Evolutionary conservation across 1,284 basidiomycete genomes (phyloP).

Genomic region (Cutaneotrichosporon cutaneum): DNA sequence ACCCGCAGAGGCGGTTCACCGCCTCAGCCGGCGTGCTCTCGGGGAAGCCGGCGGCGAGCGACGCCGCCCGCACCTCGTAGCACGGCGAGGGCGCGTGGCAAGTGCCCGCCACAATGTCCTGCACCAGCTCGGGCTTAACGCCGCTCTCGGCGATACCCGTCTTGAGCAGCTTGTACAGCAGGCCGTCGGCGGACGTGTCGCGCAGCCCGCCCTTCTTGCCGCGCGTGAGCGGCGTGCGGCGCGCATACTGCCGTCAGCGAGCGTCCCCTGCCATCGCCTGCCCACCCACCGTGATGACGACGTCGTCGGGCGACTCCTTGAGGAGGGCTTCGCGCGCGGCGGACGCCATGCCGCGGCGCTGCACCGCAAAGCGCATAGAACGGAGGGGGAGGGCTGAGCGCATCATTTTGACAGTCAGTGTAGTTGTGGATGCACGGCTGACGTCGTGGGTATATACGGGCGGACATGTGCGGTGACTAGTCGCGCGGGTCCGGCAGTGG

Average conservation of each 20-base stretch:
- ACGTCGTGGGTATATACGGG: conserved; percentile 4
- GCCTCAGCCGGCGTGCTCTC: conserved; percentile 69
- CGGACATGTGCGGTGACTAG: conserved; percentile 6
- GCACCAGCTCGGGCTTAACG: conserved; percentile 27
- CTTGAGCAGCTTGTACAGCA: conserved; percentile 32
- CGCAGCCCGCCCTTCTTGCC: conserved; percentile 35
- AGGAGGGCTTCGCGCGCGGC: conserved; percentile 51
- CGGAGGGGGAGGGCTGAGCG: conserved; percentile 7
- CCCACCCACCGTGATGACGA: conserved; percentile 78
- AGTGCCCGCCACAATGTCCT: conserved; percentile 61
- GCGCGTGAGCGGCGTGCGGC: conserved; percentile 32
- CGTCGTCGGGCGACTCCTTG: conserved; percentile 68
- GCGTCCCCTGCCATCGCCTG: no score
- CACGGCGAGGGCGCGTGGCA: conserved; percentile 27
- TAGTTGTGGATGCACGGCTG: not conserved
- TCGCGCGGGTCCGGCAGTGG: not conserved
- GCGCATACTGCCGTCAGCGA: conserved; percentile 51
- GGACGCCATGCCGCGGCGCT: conserved; percentile 11
- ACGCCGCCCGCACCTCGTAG: conserved; percentile 27
- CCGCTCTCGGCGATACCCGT: conserved; percentile 28
- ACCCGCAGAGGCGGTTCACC: conserved; percentile 80
- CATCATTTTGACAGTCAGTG: conserved; percentile 1
- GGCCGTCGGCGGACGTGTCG: conserved; percentile 34
- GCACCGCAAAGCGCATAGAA: conserved; percentile 5
- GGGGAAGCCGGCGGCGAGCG: conserved; percentile 26